phyloP scores from a whole-genome alignment of 352 stramenopile species.

The Aphanomyces cochlioides region DNA sequence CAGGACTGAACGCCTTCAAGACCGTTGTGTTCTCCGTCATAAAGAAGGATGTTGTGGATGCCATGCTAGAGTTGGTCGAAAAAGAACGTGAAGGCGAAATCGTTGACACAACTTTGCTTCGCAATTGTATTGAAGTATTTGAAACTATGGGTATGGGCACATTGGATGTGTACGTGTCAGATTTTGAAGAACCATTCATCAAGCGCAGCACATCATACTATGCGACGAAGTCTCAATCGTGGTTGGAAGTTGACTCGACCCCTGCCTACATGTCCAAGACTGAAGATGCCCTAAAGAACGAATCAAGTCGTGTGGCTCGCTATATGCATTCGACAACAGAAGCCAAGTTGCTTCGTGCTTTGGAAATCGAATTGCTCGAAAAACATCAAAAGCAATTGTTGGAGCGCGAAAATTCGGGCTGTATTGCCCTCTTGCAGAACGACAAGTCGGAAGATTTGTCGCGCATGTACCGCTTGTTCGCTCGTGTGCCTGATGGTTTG shows the following conservation, averaged over 20 bases:
- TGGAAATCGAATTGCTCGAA: conserved; percentile 94
- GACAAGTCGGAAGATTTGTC: conserved; percentile 96
- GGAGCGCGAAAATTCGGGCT: conserved; percentile 96
- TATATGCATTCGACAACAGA: conserved; percentile 97
- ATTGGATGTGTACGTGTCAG: conserved; percentile 94
- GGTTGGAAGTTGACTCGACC: conserved; percentile 96
- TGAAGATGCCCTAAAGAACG: conserved; percentile 72
- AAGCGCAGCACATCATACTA: conserved; percentile 93
- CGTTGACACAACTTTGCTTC: conserved; percentile 96
- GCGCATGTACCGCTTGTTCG: conserved; percentile 98
- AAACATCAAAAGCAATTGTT: conserved; percentile 94
- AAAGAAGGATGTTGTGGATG: conserved; percentile 73
- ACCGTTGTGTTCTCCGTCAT: conserved; percentile 81
- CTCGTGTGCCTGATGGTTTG: conserved; percentile 93
- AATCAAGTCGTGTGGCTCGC: conserved; percentile 85
- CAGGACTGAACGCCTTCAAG: conserved; percentile 81
- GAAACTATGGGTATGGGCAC: conserved; percentile 97
- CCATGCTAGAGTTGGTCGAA: conserved; percentile 96
- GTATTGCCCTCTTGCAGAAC: conserved; percentile 94
- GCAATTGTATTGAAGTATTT: conserved; percentile 97
- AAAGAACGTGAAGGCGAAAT: conserved; percentile 97
- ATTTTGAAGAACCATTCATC: conserved; percentile 94
- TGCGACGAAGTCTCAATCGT: conserved; percentile 94
- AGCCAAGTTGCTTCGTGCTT: conserved; percentile 90
- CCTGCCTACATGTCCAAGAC: conserved; percentile 98